Evolutionary conservation across 352 stramenopile species (phyloP).

Genomic region (Phytophthora pisi): DNA sequence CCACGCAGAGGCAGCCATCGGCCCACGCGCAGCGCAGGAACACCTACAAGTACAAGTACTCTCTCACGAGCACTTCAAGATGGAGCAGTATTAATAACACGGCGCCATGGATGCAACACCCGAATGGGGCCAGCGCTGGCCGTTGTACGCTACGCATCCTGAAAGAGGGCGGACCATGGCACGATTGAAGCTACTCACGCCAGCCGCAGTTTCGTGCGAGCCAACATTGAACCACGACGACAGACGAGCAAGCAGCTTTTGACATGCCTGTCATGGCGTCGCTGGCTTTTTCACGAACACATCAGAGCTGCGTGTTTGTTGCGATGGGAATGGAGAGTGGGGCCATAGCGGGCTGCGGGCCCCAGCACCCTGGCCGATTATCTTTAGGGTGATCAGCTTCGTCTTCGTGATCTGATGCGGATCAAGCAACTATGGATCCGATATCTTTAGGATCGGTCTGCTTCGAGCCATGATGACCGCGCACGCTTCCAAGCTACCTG

Average conservation of each 20-base stretch:
- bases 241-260: slow-evolving; percentile 16
- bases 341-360: neutral
- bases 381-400: slow-evolving; percentile 21
- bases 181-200: slow-evolving; percentile 8
- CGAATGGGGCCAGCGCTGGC: slow-evolving; percentile 15
- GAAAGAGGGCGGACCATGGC: slow-evolving; percentile 15
- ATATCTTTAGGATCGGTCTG: slow-evolving; percentile 30
- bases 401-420: slow-evolving; percentile 33
- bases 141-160: slow-evolving; percentile 18
- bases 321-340: slow-evolving; percentile 4
- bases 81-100: slow-evolving; percentile 30
- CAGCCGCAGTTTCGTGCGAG: slow-evolving; percentile 13
- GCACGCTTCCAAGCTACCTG: neutral
- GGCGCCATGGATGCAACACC: slow-evolving; percentile 4
- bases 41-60: neutral
- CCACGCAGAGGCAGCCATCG: slow-evolving; percentile 11
- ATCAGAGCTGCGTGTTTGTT: neutral
- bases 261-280: slow-evolving; percentile 11
- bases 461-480: neutral
- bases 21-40: too few species aligned
- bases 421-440: slow-evolving; percentile 2
- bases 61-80: slow-evolving; percentile 7
- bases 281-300: neutral
- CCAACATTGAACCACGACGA: slow-evolving; percentile 10
- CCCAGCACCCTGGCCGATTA: slow-evolving; percentile 10